These are phyloP conservation scores for Coemansia sp. DNA, from an alignment of 192 early-diverging fungal genomes.

Conservation along the genomic window DNA sequence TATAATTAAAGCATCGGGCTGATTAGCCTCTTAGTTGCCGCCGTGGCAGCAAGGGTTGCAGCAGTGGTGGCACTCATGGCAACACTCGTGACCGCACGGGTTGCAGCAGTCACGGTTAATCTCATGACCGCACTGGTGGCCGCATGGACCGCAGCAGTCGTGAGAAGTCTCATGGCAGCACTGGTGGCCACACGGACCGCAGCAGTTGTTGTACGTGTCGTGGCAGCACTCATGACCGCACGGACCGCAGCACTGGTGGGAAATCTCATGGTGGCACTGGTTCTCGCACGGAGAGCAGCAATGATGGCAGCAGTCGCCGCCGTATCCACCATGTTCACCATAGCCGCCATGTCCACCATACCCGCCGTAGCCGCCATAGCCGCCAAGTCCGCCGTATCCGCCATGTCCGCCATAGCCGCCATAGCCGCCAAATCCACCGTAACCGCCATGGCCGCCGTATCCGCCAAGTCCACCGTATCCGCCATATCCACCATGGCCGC, in stretches of 20 bases:
- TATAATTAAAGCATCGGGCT: not conserved
- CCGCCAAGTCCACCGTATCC: too few relatives aligned
- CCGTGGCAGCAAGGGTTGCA: slow-evolving; percentile 20
- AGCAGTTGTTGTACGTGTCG: slow-evolving; percentile 14
- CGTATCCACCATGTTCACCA: not conserved
- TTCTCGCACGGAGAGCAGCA: slow-evolving; percentile 15
- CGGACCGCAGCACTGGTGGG: slow-evolving; percentile 23
- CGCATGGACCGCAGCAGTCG: slow-evolving; percentile 27
- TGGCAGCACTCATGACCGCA: slow-evolving; percentile 37
- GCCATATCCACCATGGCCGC: slow-evolving; percentile 1
- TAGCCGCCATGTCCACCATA: slow-evolving; percentile 4
- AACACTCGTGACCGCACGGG: slow-evolving; percentile 23
- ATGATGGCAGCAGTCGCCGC: slow-evolving; percentile 17
- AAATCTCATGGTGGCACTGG: slow-evolving; percentile 15
- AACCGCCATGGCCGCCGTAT: not conserved
- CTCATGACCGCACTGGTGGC: slow-evolving; percentile 26
- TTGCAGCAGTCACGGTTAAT: slow-evolving; percentile 16
- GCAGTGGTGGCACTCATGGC: slow-evolving; percentile 20
- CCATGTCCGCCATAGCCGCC: slow-evolving; percentile 13
- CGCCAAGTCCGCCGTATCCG: not conserved
- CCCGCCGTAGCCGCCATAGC: slow-evolving; percentile 13
- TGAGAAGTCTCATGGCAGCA: slow-evolving; percentile 20
- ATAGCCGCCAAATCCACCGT: slow-evolving; percentile 16
- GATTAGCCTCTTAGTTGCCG: slow-evolving; percentile 4
- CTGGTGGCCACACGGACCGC: slow-evolving; percentile 19